These are phyloP conservation scores for Thermochaetoides dissita DNA, from an alignment of 2,329 filamentous ascomycete species.

Conservation along the genomic window DNA sequence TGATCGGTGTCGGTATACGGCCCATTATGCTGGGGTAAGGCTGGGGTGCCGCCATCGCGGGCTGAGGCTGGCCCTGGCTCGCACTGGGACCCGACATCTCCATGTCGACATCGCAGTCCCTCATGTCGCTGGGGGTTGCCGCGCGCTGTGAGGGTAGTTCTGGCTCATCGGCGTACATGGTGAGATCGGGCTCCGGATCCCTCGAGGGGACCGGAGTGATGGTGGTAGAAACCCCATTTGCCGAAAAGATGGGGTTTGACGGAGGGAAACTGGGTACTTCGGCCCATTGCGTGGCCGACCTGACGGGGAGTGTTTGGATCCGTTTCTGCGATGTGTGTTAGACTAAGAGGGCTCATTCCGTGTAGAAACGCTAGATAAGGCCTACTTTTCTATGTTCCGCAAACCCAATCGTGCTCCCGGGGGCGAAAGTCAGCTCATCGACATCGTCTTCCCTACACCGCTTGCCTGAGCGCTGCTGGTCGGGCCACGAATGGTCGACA, in stretches of 20 bases:
- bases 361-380: too few species aligned
- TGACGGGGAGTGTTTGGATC: constrained; percentile 12
- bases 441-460: constrained; percentile 31
- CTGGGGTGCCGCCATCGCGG: constrained; percentile 21
- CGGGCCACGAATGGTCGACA: constrained; percentile 22
- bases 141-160: constrained; percentile 13
- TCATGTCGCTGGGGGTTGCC: constrained; percentile 7
- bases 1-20: constrained; percentile 46
- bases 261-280: constrained; percentile 10
- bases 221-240: constrained; percentile 3
- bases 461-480: constrained; percentile 25
- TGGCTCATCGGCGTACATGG: constrained; percentile 13
- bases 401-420: constrained; percentile 27
- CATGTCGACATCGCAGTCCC: constrained; percentile 37
- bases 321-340: constrained; percentile 27
- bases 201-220: constrained; percentile 16
- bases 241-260: constrained; percentile 6
- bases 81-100: constrained; percentile 19
- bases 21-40: constrained; percentile 23
- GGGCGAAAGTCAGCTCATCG: constrained; percentile 21
- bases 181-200: constrained; percentile 12
- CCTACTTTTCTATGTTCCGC: constrained; percentile 30
- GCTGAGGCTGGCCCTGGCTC: constrained; percentile 8
- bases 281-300: constrained; percentile 14
- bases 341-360: constrained; percentile 6